Conservation (phyloP, 805 yeast genomes). For the Blastobotrys chiropterorum region DNA sequence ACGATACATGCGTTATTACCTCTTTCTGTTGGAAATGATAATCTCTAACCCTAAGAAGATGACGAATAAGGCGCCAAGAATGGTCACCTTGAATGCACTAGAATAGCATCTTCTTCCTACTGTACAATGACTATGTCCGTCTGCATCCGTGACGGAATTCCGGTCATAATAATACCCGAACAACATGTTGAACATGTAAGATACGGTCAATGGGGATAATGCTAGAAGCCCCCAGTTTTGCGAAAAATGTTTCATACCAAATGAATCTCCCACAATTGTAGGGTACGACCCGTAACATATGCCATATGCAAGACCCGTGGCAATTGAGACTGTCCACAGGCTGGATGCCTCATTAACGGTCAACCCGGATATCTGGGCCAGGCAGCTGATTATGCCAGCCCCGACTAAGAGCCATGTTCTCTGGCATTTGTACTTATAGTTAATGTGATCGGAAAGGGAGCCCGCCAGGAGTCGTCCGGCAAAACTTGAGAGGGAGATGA, state of each 20-base stretch:
- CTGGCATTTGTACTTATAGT: slow-evolving; percentile 39
- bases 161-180: slow-evolving; percentile 63
- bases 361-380: slow-evolving; percentile 47
- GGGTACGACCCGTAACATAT: slow-evolving; percentile 67
- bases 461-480: slow-evolving; percentile 62
- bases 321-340: slow-evolving; percentile 47
- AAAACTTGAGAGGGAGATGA: slow-evolving; percentile 64
- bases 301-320: slow-evolving; percentile 69
- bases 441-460: slow-evolving; percentile 52
- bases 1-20: slow-evolving; percentile 1
- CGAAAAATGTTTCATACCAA: slow-evolving; percentile 62
- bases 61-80: slow-evolving; percentile 11
- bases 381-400: slow-evolving; percentile 43
- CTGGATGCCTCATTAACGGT: slow-evolving; percentile 30
- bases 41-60: slow-evolving; percentile 7
- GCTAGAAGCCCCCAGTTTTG: slow-evolving; percentile 71
- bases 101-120: slow-evolving; percentile 21
- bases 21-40: slow-evolving; percentile 1
- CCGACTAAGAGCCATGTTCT: slow-evolving; percentile 50
- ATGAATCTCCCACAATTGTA: slow-evolving; percentile 65
- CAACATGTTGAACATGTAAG: slow-evolving; percentile 51
- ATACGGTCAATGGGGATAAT: slow-evolving; percentile 58
- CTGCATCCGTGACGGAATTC: slow-evolving; percentile 23
- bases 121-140: slow-evolving; percentile 19
- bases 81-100: slow-evolving; percentile 17